Evolutionary conservation across 176 grass and related monocot genomes (phyloP).

Genomic region (Oryza nivara): DNA sequence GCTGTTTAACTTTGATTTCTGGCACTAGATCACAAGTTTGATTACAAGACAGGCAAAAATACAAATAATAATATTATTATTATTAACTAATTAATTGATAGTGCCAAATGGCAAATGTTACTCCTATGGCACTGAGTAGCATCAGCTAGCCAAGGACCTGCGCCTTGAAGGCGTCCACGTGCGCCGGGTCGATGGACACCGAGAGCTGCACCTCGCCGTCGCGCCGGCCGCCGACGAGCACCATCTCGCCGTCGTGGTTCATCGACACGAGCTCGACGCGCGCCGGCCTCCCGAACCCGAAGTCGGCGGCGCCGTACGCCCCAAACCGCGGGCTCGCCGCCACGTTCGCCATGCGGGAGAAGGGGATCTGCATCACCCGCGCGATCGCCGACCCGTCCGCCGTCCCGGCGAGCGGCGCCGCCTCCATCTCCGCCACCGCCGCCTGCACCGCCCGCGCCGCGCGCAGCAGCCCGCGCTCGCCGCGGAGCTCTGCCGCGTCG

Average conservation of each 20-base stretch:
- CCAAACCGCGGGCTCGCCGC: conserved; percentile 50
- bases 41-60: too few relatives aligned
- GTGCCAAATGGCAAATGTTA: background rate
- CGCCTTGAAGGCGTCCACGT: conserved; percentile 47
- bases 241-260: conserved; percentile 59
- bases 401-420: conserved; percentile 13
- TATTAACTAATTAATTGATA: background rate
- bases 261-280: conserved; percentile 65
- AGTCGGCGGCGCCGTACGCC: conserved; percentile 50
- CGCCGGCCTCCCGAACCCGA: conserved; percentile 51
- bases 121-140: background rate
- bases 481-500: conserved; percentile 35
- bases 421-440: conserved; percentile 45
- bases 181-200: conserved; percentile 38
- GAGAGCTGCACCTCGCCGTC: conserved; percentile 51
- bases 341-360: conserved; percentile 30
- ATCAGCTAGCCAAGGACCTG: background rate
- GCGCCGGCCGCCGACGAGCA: conserved; percentile 33
- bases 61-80: too few relatives aligned
- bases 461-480: background rate
- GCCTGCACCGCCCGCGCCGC: conserved; percentile 39
- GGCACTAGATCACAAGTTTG: too few relatives aligned
- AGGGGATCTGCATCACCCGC: conserved; percentile 29
- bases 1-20: too few relatives aligned
- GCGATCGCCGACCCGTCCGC: conserved; percentile 15